phyloP scores from a whole-genome alignment of 495 filamentous ascomycete species.

The Xylaria venustula region DNA sequence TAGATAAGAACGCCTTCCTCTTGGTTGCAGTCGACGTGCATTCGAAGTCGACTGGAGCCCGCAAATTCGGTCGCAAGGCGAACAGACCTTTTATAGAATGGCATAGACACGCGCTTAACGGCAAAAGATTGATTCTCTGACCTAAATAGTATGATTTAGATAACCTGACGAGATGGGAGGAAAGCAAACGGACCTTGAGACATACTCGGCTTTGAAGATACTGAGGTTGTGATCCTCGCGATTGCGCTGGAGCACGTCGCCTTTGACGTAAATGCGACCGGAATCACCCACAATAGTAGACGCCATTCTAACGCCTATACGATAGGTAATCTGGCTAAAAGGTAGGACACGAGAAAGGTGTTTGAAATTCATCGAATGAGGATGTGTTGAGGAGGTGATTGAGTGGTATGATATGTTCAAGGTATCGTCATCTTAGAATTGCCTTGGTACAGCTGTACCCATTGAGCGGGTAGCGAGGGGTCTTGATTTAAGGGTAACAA shows the following conservation, averaged over 20 bases:
- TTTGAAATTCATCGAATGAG: constrained; percentile 6
- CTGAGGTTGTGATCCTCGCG: constrained; percentile 23
- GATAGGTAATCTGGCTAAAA: not conserved
- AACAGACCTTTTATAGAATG: constrained; percentile 27
- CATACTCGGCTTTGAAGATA: constrained; percentile 31
- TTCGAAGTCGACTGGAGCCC: constrained; percentile 30
- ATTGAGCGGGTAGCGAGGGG: too few relatives aligned
- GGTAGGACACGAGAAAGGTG: not conserved
- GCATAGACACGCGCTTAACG: constrained; percentile 28
- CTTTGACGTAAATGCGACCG: constrained; percentile 28
- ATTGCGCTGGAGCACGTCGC: constrained; percentile 27
- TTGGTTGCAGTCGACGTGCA: constrained; percentile 29
- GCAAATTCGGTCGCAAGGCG: constrained; percentile 26
- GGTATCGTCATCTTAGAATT: not conserved
- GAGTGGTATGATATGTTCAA: not conserved
- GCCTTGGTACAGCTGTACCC: too few relatives aligned
- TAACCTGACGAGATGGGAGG: not conserved
- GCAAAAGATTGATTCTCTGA: constrained; percentile 29
- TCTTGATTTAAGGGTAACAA: too few relatives aligned
- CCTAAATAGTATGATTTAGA: constrained; percentile 17
- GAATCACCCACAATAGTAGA: constrained; percentile 30
- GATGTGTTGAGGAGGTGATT: not conserved
- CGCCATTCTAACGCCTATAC: constrained; percentile 23
- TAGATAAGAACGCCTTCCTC: constrained; percentile 28
- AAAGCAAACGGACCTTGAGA: constrained; percentile 18